Base-by-base conservation (phyloP, 257 asterid species). In the Schizonepeta tenuifolia region DNA sequence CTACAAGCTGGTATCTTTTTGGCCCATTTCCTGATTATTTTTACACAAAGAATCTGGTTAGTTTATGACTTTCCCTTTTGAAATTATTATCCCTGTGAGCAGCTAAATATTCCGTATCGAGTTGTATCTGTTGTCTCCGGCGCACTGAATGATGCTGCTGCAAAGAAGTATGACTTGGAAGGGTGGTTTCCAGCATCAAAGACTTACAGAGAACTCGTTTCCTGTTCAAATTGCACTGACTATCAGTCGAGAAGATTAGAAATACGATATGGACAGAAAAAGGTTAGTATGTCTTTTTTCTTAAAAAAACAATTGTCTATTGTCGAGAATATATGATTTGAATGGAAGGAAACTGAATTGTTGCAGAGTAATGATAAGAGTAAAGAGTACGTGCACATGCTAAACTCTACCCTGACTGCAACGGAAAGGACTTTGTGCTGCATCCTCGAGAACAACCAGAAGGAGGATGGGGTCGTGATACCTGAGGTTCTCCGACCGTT, bases 151-250 rank as follows among this genome's bases (percentile, higher is more conserved):
- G 99, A 94, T 78, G 95, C 99, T 54, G 99, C 99, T 71, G 97
- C 99, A 5, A 94, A 91, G 80, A 94, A 94, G 84, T 91, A 86
- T 17, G 99, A 94, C 78, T 78, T 91, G 80, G 99, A 94, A 81
- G 99, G 87, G 38, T 94, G 97, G 99, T 94, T 88, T 62, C 99
- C 99, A 53, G 92, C 99, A 31, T 91, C 99, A 26, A 78, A 81
- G 53, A 69, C 95, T 4, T 89, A 81, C 53, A 84, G 97, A 80
- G 97, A 89, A 77, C 96, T 91, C 21, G 99, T 94, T 21, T 94
- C 97, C 66, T 94, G 97, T 88, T 94, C 99, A 8, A 94, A 94
- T 79, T 94, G 97, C 79, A 88, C 96, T 7, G 97, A 93, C 77
- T 90, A 85, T 75, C 98, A 93, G 82, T 85, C 97, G 0, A 87